Conservation (phyloP, 805 yeast species). For the Ogataea trehalophila region DNA sequence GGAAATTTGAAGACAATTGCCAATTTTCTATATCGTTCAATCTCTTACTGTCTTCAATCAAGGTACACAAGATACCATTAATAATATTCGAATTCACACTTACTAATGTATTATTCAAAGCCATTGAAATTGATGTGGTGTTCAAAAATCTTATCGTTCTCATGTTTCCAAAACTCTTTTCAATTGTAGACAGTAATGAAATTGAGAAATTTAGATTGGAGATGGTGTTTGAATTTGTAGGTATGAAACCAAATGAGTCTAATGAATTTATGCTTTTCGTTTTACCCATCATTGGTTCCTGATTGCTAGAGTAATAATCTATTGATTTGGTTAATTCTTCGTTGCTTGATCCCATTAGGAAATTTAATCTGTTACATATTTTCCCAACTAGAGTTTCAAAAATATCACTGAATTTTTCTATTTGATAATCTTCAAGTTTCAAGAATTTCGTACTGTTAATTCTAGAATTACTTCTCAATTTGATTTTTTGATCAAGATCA, state of each 20-base stretch:
- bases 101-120: conserved; percentile 12
- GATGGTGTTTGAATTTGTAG: conserved; percentile 60
- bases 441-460: conserved; percentile 29
- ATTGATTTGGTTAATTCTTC: conserved; percentile 32
- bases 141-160: conserved; percentile 33
- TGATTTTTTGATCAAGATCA: conserved; percentile 35
- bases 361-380: conserved; percentile 25
- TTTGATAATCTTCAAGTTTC: conserved; percentile 39
- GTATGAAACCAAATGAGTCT: conserved; percentile 48
- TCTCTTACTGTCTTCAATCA: conserved; percentile 23
- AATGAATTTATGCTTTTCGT: conserved; percentile 7
- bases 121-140: conserved; percentile 33
- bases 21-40: conserved; percentile 35
- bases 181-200: conserved; percentile 39
- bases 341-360: conserved; percentile 31
- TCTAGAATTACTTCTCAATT: conserved; percentile 3
- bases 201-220: conserved; percentile 52
- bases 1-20: conserved; percentile 23
- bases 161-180: conserved; percentile 26
- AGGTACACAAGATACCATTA: conserved; percentile 21
- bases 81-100: conserved; percentile 24
- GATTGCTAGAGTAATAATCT: not conserved
- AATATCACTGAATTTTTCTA: conserved; percentile 32
- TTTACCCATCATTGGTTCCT: conserved; percentile 2
- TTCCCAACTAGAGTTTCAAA: conserved; percentile 23